phyloP scores from a whole-genome alignment of 148 eudicot species.

The Nepenthes gracilis region DNA sequence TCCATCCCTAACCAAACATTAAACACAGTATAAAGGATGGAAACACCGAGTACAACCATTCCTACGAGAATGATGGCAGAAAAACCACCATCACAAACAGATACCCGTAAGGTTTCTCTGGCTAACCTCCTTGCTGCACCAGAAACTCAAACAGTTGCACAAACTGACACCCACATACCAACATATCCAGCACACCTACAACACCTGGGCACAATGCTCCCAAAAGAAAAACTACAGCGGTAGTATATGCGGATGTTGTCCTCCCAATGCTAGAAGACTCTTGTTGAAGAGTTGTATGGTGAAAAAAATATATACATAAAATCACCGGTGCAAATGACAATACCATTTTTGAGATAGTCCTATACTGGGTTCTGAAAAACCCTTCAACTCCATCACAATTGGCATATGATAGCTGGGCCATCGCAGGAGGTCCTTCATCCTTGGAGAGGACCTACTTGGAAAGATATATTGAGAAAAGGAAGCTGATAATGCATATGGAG shows the following conservation, averaged over 20 bases:
- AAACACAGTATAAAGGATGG: conserved; percentile 85
- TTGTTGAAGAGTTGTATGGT: not conserved
- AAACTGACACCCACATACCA: conserved; percentile 99
- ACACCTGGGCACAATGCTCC: conserved; percentile 96
- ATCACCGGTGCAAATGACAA: conserved; percentile 54
- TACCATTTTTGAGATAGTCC: conserved; percentile 91
- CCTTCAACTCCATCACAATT: conserved; percentile 95
- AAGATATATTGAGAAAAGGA: conserved; percentile 48
- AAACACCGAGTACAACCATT: conserved; percentile 89
- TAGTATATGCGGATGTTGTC: conserved; percentile 65
- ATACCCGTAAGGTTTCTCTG: conserved; percentile 64
- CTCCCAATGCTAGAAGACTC: not conserved
- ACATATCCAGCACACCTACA: conserved; percentile 62
- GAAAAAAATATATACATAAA: conserved; percentile 44
- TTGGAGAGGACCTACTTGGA: conserved; percentile 77
- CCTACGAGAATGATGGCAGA: conserved; percentile 94
- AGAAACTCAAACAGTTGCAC: conserved; percentile 95
- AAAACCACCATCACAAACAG: conserved; percentile 98
- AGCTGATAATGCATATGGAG: conserved; percentile 68
- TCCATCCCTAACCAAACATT: conserved; percentile 93
- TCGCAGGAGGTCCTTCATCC: conserved; percentile 93
- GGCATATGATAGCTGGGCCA: conserved; percentile 90
- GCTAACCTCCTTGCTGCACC: conserved; percentile 99
- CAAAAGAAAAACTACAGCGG: conserved; percentile 80
- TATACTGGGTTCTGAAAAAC: conserved; percentile 79